Evolutionary conservation across 2,329 filamentous ascomycete genomes (phyloP), one percentile per base, ranked within the genome.

Genomic region (Colletotrichum musae): DNA sequence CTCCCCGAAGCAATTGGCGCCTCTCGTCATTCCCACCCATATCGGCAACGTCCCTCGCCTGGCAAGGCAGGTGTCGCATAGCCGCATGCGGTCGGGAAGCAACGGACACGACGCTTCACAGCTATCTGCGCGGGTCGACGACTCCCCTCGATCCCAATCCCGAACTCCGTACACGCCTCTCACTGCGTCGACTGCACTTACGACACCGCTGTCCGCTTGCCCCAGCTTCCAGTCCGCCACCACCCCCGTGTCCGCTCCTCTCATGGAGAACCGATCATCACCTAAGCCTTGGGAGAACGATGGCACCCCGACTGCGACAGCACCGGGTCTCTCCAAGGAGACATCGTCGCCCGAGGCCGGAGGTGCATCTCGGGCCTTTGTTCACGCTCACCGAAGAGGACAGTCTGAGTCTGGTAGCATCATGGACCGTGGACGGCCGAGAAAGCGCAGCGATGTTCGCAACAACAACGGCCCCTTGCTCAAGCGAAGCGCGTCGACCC

Each of bases 391-490:
- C 73, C 82, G 83, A 60, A 82, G 88, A 57, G 84, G 85, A 21
- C 84, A 84, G 58, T 91, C 89, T 1, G 89, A 91, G 64, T 84
- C 86, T 0, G 86, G 83, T 13, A 86, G 85, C 68, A 87, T 89
- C 53, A 88, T 89, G 84, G 88, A 91, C 68, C 82, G 89, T 51
- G 89, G 89, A 5, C 84, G 89, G n/a, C 87, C 89, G 0, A 84
- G 86, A 66, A 90, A 88, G 77, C 82, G 87, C 61, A 75, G 75
- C 13, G 86, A 88, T 26, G 76, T 77, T 16, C 78, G 77, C n/a
- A 73, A 74, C 61, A 82, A 82, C 68, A 81, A 80, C 36, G 78
- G 77, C 7, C 75, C 75, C 1, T 75, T 78, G 18, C 74, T 79
- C 9, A 83, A 83, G 72, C 78, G 80, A 52, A 76, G 76, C 10